These are phyloP conservation scores for Rossbeevera mucosa DNA, from an alignment of 768 basidiomycete species.

Conservation along the genomic window DNA sequence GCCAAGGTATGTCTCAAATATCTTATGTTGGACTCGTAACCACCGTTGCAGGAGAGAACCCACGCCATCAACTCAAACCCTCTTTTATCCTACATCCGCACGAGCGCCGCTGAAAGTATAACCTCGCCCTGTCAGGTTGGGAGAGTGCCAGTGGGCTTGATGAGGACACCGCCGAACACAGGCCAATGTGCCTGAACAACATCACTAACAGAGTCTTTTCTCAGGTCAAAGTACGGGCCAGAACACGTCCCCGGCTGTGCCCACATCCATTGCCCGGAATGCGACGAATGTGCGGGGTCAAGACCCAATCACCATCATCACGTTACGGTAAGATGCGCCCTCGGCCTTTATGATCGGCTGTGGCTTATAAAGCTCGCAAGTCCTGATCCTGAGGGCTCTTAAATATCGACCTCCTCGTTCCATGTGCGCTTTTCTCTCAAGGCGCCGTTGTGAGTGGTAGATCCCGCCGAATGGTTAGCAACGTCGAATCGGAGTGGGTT, in stretches of 20 bases:
- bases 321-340: slow-evolving; percentile 2
- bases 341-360: slow-evolving; percentile 2
- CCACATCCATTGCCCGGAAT: slow-evolving; percentile 1
- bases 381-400: too few relatives aligned
- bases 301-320: slow-evolving; percentile 15
- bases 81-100: not conserved
- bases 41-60: not conserved
- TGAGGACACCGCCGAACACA: not conserved
- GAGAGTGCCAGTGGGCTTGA: not conserved
- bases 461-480: slow-evolving; percentile 10
- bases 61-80: slow-evolving; percentile 9
- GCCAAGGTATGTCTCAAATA: not conserved
- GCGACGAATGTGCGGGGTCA: slow-evolving; percentile 21
- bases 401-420: not conserved
- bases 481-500: not conserved
- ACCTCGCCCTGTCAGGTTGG: slow-evolving; percentile 1
- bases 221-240: not conserved
- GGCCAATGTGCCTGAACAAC: slow-evolving; percentile 5
- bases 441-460: not conserved
- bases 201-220: not conserved
- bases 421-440: not conserved
- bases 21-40: not conserved
- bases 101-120: not conserved
- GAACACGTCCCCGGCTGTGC: not conserved
- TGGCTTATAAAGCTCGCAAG: slow-evolving; percentile 12